Conservation (phyloP, 2,329 filamentous ascomycete genomes). For the Phyllosticta paracitricarpa region DNA sequence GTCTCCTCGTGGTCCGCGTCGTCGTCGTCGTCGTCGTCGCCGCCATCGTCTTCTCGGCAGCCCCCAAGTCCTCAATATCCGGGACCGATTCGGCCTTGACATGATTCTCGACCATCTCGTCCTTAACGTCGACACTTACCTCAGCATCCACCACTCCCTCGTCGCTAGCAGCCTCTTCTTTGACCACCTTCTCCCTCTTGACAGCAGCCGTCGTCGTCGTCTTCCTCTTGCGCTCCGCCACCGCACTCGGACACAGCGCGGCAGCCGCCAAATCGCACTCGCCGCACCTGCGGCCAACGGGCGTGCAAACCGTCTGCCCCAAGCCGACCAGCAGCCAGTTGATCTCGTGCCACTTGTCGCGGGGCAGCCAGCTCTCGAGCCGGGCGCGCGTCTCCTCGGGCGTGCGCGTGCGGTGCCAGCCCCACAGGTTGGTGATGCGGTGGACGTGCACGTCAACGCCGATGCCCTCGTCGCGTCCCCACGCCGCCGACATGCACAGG, state of each 20-base stretch:
- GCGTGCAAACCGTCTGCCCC: slow-evolving; percentile 77
- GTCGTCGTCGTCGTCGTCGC: background rate
- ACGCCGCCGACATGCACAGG: slow-evolving; percentile 69
- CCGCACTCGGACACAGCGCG: slow-evolving; percentile 57
- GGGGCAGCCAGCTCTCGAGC: slow-evolving; percentile 74
- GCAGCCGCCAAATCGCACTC: slow-evolving; percentile 70
- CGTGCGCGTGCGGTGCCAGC: slow-evolving; percentile 71
- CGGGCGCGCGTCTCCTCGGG: slow-evolving; percentile 73
- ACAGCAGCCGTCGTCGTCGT: slow-evolving; percentile 25
- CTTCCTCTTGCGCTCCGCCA: slow-evolving; percentile 35
- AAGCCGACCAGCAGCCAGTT: slow-evolving; percentile 82
- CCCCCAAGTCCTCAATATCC: slow-evolving; percentile 15
- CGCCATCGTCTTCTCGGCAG: background rate
- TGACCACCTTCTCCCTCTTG: slow-evolving; percentile 31
- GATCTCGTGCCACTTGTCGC: slow-evolving; percentile 82
- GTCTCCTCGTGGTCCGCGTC: background rate
- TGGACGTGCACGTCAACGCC: slow-evolving; percentile 94
- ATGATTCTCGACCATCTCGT: slow-evolving; percentile 17
- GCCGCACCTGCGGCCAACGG: slow-evolving; percentile 70
- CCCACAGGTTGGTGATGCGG: slow-evolving; percentile 88
- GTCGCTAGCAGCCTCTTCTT: slow-evolving; percentile 27
- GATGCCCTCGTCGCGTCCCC: slow-evolving; percentile 64
- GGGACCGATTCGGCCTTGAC: slow-evolving; percentile 17
- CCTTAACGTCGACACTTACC: slow-evolving; percentile 10
- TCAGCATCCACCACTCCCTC: slow-evolving; percentile 15